Percentiles rank a stretch among this genome's conserved stretches.
phyloP scores from a whole-genome alignment of 2,329 filamentous ascomycete genomes.

The Helicocarpus griseus region DNA sequence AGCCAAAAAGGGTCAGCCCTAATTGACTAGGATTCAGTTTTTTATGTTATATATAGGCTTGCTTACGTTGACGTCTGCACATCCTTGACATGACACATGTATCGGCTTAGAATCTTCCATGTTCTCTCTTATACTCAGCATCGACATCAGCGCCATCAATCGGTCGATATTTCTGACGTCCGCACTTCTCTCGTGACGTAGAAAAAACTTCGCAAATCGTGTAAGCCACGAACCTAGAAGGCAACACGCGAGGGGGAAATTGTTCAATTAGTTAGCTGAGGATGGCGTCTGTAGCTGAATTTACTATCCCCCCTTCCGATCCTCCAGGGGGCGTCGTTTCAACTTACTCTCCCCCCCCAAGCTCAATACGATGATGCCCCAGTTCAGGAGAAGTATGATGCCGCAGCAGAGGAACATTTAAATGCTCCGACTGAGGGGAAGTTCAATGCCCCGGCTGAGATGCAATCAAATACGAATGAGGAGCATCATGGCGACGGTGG shows the following conservation, averaged over 20 bases:
- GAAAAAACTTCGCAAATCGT: not conserved
- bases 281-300: slow-evolving; percentile 1
- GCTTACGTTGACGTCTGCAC: too few relatives aligned
- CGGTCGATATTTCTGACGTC: not conserved
- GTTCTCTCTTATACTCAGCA: too few relatives aligned
- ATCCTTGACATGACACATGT: too few relatives aligned
- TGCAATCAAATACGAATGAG: not conserved
- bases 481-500: not conserved
- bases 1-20: too few relatives aligned
- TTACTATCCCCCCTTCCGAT: not conserved
- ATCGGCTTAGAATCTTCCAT: too few relatives aligned
- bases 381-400: not conserved
- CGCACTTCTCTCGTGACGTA: not conserved
- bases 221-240: not conserved
- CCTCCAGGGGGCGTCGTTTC: not conserved
- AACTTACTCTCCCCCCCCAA: not conserved
- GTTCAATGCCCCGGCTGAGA: not conserved
- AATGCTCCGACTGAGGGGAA: not conserved
- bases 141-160: too few relatives aligned
- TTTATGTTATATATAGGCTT: too few relatives aligned
- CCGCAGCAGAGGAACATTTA: not conserved
- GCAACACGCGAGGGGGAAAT: not conserved
- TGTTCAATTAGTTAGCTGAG: not conserved
- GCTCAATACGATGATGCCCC: not conserved
- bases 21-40: too few relatives aligned